Evolutionary conservation across 2,329 filamentous ascomycete genomes (phyloP).

Genomic region (Exserohilum rostratum): DNA sequence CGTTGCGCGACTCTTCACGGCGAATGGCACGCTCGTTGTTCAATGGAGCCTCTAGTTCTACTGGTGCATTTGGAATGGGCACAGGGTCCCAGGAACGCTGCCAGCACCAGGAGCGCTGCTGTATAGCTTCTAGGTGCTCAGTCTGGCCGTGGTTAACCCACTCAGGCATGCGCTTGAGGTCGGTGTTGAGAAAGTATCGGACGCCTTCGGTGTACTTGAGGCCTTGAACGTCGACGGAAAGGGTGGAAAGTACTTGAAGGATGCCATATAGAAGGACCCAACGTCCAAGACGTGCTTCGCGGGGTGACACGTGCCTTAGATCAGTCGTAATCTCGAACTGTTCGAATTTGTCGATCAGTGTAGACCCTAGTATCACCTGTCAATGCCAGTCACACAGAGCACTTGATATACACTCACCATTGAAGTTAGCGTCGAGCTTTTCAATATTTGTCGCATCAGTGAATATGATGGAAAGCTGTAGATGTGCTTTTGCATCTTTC

Average conservation of each 20-base stretch:
- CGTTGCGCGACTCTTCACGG: background rate
- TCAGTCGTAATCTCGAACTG: conserved; percentile 49
- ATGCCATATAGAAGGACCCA: conserved; percentile 53
- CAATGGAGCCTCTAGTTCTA: conserved; percentile 38
- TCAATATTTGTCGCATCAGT: conserved; percentile 51
- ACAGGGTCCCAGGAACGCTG: conserved; percentile 39
- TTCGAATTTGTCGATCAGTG: conserved; percentile 50
- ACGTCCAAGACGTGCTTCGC: conserved; percentile 52
- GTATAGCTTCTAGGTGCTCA: conserved; percentile 37
- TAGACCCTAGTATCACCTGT: conserved; percentile 36
- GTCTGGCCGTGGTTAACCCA: conserved; percentile 42
- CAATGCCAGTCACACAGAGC: conserved; percentile 1
- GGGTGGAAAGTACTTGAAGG: conserved; percentile 50
- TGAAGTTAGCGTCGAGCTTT: conserved; percentile 45
- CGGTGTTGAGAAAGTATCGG: conserved; percentile 50
- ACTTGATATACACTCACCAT: conserved; percentile 30
- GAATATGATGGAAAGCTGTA: conserved; percentile 49
- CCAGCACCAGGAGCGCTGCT: conserved; percentile 47
- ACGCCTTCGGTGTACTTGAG: conserved; percentile 48
- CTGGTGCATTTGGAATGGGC: conserved; percentile 27
- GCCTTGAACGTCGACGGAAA: conserved; percentile 50
- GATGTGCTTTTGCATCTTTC: conserved; percentile 47
- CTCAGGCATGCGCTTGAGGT: conserved; percentile 46
- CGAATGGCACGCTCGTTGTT: background rate
- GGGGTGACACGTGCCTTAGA: conserved; percentile 41